These are phyloP conservation scores for Ceriops zippeliana DNA, from an alignment of 345 rosid species.

Conservation along the genomic window DNA sequence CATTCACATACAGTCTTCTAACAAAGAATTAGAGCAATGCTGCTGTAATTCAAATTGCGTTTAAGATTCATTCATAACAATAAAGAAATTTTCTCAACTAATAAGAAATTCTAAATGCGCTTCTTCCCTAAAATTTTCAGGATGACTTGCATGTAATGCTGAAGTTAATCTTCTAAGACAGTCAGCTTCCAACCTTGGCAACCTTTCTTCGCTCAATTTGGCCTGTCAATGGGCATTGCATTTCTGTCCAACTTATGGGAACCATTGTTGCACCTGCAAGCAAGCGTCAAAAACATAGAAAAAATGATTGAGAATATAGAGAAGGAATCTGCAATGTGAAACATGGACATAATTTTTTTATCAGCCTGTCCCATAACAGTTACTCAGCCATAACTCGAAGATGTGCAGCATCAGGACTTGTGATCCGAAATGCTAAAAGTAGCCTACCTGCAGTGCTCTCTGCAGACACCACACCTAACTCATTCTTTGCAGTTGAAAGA, in stretches of 20 bases:
- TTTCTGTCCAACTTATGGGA: constrained; percentile 91
- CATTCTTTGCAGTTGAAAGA: constrained; percentile 84
- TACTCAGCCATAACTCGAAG: no score
- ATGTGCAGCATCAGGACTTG: no score
- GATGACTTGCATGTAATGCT: background rate
- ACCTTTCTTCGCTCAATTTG: constrained; percentile 87
- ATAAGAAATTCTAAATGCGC: background rate
- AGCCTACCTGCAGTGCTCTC: constrained; percentile 75
- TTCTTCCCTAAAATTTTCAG: constrained; percentile 6
- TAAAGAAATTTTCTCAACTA: background rate
- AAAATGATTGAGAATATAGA: background rate
- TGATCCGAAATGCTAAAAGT: background rate
- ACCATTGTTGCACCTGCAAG: constrained; percentile 77
- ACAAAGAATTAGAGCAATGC: no score
- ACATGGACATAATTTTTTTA: no score
- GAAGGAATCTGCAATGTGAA: no score
- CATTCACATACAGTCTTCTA: no score
- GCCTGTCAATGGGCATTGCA: constrained; percentile 87
- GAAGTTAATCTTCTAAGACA: background rate
- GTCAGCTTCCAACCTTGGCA: constrained; percentile 66
- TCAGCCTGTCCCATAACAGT: no score
- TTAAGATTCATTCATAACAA: no score
- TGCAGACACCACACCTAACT: constrained; percentile 87
- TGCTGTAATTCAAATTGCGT: no score
- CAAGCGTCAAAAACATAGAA: background rate